phyloP scores from a whole-genome alignment of 2,329 filamentous ascomycete genomes.

The Fusarium sambucinum region DNA sequence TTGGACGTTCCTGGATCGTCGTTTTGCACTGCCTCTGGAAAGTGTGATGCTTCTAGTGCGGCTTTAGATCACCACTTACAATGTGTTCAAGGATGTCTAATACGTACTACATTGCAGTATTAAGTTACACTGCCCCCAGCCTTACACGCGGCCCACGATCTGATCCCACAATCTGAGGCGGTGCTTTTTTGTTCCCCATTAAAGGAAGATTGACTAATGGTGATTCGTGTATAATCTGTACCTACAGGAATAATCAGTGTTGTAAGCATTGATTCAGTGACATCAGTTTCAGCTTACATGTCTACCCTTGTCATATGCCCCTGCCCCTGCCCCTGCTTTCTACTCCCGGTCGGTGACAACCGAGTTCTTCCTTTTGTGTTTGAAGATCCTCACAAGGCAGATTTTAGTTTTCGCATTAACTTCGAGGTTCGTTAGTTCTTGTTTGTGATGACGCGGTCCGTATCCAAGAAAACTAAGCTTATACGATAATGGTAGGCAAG shows the following conservation, averaged over 20 bases:
- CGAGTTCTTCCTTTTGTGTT: constrained; percentile 21
- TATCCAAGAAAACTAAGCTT: constrained; percentile 30
- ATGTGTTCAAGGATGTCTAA: not conserved
- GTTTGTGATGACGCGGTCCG: constrained; percentile 21
- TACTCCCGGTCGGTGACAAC: constrained; percentile 17
- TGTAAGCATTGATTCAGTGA: constrained; percentile 27
- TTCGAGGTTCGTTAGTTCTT: not conserved
- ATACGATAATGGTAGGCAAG: not conserved
- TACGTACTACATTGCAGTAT: constrained; percentile 6
- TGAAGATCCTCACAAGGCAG: constrained; percentile 39
- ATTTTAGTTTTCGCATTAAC: constrained; percentile 4
- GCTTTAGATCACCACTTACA: not conserved
- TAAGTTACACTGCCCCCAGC: constrained; percentile 44
- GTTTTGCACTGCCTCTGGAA: constrained; percentile 38
- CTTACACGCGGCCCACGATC: constrained; percentile 48
- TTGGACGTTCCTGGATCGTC: constrained; percentile 25
- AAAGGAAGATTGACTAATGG: constrained; percentile 3
- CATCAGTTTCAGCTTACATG: constrained; percentile 44
- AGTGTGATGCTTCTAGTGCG: constrained; percentile 25
- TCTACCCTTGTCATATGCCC: not conserved
- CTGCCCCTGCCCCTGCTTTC: not conserved
- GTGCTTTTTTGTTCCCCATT: constrained; percentile 24
- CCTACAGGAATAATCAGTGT: not conserved
- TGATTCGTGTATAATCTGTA: constrained; percentile 10
- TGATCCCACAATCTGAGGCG: constrained; percentile 43